phyloP scores from a whole-genome alignment of 1,284 basidiomycete genomes.

The Cystobasidium sp. region DNA sequence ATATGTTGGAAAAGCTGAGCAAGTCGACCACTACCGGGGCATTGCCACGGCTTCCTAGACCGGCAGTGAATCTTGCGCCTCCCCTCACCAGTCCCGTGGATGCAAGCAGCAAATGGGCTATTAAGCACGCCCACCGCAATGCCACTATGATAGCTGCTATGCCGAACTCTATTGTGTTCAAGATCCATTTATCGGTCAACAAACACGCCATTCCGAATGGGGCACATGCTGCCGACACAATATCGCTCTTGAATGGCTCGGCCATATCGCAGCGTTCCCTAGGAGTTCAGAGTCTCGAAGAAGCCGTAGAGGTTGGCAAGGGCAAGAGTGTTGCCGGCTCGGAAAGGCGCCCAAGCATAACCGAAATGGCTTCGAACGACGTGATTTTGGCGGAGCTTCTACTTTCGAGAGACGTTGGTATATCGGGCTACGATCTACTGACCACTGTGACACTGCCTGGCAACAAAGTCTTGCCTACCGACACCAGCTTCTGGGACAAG shows the following conservation, averaged over 20 bases:
- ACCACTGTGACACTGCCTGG: neutral
- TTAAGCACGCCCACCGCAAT: neutral
- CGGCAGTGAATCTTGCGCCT: neutral
- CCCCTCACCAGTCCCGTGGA: neutral
- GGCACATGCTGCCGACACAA: neutral
- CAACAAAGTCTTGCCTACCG: slow-evolving; percentile 2
- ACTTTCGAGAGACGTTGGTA: neutral
- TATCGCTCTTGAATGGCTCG: neutral
- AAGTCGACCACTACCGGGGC: neutral
- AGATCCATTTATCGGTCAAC: neutral
- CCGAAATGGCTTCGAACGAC: slow-evolving; percentile 17
- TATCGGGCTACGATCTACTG: slow-evolving; percentile 19
- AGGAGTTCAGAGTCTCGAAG: neutral
- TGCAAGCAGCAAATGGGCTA: neutral
- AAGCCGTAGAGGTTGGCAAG: neutral
- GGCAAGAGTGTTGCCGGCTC: neutral
- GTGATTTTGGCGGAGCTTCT: slow-evolving; percentile 22
- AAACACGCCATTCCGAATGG: too few species aligned
- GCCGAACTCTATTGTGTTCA: neutral
- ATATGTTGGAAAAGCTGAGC: slow-evolving; percentile 52
- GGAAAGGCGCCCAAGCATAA: neutral
- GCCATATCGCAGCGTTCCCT: slow-evolving; percentile 4
- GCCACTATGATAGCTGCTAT: neutral
- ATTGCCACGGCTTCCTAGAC: neutral
- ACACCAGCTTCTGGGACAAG: slow-evolving; percentile 24